Evolutionary conservation across 148 eudicot species (phyloP).

Genomic region (Bassia scoparia): DNA sequence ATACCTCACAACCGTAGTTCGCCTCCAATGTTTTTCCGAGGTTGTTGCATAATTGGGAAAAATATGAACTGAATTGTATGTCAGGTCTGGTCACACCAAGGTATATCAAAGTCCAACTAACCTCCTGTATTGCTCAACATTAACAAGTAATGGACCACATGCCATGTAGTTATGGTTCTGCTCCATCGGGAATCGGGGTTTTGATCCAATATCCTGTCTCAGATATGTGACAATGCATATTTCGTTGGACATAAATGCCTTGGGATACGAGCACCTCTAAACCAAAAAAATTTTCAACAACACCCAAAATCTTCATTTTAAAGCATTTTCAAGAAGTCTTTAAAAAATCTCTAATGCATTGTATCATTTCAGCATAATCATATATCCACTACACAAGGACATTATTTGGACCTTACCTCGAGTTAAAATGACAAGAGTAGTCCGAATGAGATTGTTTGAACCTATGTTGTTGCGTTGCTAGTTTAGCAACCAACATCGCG

Average conservation of each 20-base stretch:
- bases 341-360: background rate
- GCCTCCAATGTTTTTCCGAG: background rate
- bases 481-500: conserved; percentile 2
- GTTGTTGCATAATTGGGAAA: conserved; percentile 1
- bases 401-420: too few species aligned
- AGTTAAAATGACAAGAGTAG: background rate
- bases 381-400: background rate
- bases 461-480: background rate
- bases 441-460: background rate
- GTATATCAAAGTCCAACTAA: background rate
- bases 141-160: background rate
- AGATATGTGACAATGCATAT: background rate
- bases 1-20: background rate
- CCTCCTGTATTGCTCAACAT: background rate
- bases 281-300: background rate
- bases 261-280: background rate
- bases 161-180: conserved; percentile 6
- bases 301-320: background rate
- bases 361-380: background rate
- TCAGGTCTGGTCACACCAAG: background rate
- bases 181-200: background rate
- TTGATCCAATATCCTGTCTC: background rate
- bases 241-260: background rate
- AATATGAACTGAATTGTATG: background rate
- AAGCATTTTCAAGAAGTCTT: background rate